Evolutionary conservation across 2,329 filamentous ascomycete genomes (phyloP).

Genomic region (Alternaria ethzedia): DNA sequence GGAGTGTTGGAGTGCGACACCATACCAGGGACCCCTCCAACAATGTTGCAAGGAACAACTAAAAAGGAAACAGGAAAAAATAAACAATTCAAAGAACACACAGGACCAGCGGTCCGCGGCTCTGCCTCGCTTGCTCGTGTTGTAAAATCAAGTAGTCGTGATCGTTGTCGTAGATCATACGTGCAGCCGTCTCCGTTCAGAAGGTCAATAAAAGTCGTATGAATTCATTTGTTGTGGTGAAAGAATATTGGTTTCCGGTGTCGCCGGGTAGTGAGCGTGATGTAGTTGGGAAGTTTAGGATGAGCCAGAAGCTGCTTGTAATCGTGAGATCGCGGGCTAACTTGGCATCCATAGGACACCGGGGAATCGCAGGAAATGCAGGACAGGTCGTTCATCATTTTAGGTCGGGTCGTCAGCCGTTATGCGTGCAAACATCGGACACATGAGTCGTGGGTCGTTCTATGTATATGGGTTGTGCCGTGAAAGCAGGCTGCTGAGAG

Average conservation of each 20-base stretch:
- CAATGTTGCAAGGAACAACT: neutral
- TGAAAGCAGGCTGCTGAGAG: conserved; percentile 32
- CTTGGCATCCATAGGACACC: conserved; percentile 43
- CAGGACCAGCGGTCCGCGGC: conserved; percentile 8
- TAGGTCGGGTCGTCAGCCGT: conserved; percentile 43
- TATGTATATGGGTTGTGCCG: conserved; percentile 36
- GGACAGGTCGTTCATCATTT: conserved; percentile 42
- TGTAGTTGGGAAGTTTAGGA: conserved; percentile 35
- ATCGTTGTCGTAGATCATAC: conserved; percentile 35
- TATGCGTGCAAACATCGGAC: conserved; percentile 36
- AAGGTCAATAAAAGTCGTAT: conserved; percentile 28
- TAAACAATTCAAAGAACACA: conserved; percentile 15
- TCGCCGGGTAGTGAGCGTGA: conserved; percentile 34
- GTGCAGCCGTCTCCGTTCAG: conserved; percentile 31
- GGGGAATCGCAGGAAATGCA: conserved; percentile 47
- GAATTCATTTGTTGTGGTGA: conserved; percentile 27
- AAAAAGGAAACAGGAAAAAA: conserved; percentile 9
- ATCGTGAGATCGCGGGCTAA: conserved; percentile 33
- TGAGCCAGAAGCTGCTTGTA: conserved; percentile 15
- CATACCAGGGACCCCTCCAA: conserved; percentile 12
- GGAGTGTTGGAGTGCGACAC: conserved; percentile 13
- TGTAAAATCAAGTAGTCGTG: conserved; percentile 18
- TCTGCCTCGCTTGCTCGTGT: conserved; percentile 12
- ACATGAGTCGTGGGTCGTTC: conserved; percentile 42
- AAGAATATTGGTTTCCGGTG: conserved; percentile 17